Evolutionary conservation across 345 rosid species (phyloP).

Genomic region (Arabidopsis arenosa): DNA sequence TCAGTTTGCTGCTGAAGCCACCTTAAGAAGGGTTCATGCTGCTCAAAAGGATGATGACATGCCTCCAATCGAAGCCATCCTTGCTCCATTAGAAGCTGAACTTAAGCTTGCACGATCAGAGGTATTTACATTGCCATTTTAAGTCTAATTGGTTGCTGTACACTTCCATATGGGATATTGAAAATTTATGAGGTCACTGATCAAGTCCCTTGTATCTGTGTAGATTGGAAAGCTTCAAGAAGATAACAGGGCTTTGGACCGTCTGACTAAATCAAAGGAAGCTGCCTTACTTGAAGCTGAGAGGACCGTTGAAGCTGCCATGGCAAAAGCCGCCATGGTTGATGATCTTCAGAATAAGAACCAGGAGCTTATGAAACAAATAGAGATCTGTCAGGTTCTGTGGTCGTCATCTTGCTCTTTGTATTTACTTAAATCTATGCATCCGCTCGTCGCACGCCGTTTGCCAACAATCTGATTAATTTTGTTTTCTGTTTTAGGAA

Average conservation of each 20-base stretch:
- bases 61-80: slow-evolving; percentile 99
- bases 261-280: slow-evolving; percentile 97
- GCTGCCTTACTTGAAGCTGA: slow-evolving; percentile 98
- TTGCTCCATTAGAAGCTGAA: slow-evolving; percentile 99
- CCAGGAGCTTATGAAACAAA: slow-evolving; percentile 97
- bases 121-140: slow-evolving; percentile 48
- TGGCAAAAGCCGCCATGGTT: slow-evolving; percentile 95
- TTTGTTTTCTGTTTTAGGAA: slow-evolving; percentile 60
- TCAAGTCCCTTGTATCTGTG: slow-evolving; percentile 20
- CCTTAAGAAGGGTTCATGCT: slow-evolving; percentile 98
- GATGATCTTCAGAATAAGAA: slow-evolving; percentile 99
- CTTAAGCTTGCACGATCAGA: slow-evolving; percentile 96
- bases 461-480: slow-evolving; percentile 1
- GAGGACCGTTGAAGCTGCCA: slow-evolving; percentile 87
- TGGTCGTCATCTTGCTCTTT: slow-evolving; percentile 30
- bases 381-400: slow-evolving; percentile 95
- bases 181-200: slow-evolving; percentile 7
- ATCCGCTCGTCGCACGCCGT: slow-evolving; percentile 13
- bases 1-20: slow-evolving; percentile 99
- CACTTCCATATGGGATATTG: slow-evolving; percentile 3
- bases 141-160: slow-evolving; percentile 2
- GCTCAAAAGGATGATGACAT: slow-evolving; percentile 99
- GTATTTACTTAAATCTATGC: background rate
- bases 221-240: slow-evolving; percentile 99
- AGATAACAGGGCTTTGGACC: slow-evolving; percentile 98